A percentile compares a stretch with the other conserved stretches of the same genome.
Conservation (phyloP, 495 filamentous ascomycete genomes). For the Aspergillus nanangensis region DNA sequence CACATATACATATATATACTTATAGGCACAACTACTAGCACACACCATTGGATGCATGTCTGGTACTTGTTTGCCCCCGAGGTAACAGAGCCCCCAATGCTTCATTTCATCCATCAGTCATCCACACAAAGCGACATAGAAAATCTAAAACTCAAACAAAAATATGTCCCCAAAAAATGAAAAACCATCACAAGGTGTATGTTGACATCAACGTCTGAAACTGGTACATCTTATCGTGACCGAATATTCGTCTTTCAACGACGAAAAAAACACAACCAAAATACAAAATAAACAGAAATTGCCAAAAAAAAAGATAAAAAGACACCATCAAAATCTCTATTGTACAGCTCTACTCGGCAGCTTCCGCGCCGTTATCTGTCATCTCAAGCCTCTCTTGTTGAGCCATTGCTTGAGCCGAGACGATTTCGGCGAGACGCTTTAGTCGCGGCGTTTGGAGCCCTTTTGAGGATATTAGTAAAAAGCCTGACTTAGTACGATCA, state of each 20-base stretch:
- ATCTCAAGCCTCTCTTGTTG: conserved; percentile 83
- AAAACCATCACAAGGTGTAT: no score
- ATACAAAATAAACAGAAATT: no score
- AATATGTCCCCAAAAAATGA: neutral
- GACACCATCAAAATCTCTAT: conserved; percentile 19
- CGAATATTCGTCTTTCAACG: no score
- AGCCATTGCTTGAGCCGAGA: conserved; percentile 89
- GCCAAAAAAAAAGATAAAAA: conserved; percentile 20
- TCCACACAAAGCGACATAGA: neutral
- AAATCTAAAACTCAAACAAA: neutral
- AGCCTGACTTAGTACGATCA: neutral
- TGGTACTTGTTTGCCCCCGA: no score
- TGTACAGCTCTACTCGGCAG: conserved; percentile 31
- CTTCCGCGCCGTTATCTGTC: conserved; percentile 30
- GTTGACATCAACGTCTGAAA: neutral
- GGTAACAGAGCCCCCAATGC: no score
- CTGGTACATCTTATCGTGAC: neutral
- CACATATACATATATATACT: no score
- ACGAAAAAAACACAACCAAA: no score
- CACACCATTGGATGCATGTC: no score
- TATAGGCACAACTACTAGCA: no score
- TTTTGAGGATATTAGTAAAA: conserved; percentile 18
- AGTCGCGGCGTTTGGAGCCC: conserved; percentile 95
- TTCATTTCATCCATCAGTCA: no score
- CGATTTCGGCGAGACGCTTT: conserved; percentile 94